Conservation (phyloP, 1,284 basidiomycete genomes). For the Microbotryum saponariae region DNA sequence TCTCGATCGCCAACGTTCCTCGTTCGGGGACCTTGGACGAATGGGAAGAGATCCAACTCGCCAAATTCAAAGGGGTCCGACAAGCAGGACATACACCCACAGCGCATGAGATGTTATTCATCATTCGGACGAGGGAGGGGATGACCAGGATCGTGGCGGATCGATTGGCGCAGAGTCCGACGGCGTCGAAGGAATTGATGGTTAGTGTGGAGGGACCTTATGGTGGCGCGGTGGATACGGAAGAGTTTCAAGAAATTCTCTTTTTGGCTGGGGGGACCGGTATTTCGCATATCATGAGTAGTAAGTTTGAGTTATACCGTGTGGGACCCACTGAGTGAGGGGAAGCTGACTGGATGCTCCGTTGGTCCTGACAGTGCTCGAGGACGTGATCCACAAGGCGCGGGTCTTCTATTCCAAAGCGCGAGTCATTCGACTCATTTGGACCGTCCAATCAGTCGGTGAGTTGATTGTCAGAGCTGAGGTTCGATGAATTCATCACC, state of each 20-base stretch:
- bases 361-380: slow-evolving; percentile 10
- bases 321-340: not conserved
- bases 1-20: slow-evolving; percentile 29
- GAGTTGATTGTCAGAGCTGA: not conserved
- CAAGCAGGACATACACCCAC: not conserved
- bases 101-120: slow-evolving; percentile 26
- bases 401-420: slow-evolving; percentile 12
- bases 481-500: too few relatives aligned
- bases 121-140: slow-evolving; percentile 22
- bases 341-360: not conserved
- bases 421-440: slow-evolving; percentile 13
- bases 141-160: slow-evolving; percentile 21
- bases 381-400: slow-evolving; percentile 17
- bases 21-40: slow-evolving; percentile 6
- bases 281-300: slow-evolving; percentile 21
- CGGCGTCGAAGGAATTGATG: slow-evolving; percentile 9
- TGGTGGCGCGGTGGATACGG: slow-evolving; percentile 12
- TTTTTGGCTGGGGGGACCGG: slow-evolving; percentile 25
- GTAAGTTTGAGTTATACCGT: slow-evolving; percentile 4
- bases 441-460: slow-evolving; percentile 22
- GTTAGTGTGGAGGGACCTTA: slow-evolving; percentile 20
- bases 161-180: slow-evolving; percentile 5
- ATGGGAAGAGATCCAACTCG: not conserved
- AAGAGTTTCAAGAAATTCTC: slow-evolving; percentile 21
- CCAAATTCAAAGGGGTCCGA: slow-evolving; percentile 1